Percentiles rank a stretch among this genome's conserved stretches.
Evolutionary conservation across 2,329 filamentous ascomycete species (phyloP).

Genomic region (Fusarium globosum): DNA sequence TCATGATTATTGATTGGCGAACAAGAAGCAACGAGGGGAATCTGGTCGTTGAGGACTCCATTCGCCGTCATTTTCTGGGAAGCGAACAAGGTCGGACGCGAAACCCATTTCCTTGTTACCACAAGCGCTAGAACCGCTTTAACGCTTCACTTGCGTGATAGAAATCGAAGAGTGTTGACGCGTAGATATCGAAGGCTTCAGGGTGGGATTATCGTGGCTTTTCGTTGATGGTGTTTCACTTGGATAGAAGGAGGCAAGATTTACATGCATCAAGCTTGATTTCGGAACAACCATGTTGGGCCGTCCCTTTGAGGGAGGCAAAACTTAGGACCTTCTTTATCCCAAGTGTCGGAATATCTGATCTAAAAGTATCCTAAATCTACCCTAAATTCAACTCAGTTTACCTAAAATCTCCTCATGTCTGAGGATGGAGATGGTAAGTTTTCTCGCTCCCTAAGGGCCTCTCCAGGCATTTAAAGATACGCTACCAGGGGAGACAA

Average conservation of each 20-base stretch:
- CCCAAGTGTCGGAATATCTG: background rate
- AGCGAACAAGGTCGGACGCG: background rate
- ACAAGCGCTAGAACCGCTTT: background rate
- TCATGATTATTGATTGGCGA: background rate
- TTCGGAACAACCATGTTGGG: slow-evolving; percentile 1
- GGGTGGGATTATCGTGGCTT: background rate
- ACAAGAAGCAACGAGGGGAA: background rate
- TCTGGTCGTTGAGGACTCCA: background rate
- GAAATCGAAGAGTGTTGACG: slow-evolving; percentile 14
- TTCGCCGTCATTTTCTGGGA: background rate
- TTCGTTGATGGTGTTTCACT: slow-evolving; percentile 12
- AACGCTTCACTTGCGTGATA: background rate
- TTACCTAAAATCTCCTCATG: background rate
- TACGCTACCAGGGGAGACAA: too few relatives aligned
- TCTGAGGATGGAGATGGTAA: background rate
- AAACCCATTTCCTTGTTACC: background rate
- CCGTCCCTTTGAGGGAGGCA: background rate
- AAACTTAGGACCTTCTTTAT: background rate
- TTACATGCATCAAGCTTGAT: slow-evolving; percentile 9
- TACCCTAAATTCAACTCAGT: background rate
- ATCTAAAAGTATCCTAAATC: background rate
- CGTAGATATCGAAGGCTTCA: background rate
- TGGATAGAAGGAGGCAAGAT: slow-evolving; percentile 14
- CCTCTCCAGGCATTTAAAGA: too few relatives aligned
- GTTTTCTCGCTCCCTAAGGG: background rate